Conservation (phyloP, 129 eudicot genomes). For the Helianthus tuberosus region DNA sequence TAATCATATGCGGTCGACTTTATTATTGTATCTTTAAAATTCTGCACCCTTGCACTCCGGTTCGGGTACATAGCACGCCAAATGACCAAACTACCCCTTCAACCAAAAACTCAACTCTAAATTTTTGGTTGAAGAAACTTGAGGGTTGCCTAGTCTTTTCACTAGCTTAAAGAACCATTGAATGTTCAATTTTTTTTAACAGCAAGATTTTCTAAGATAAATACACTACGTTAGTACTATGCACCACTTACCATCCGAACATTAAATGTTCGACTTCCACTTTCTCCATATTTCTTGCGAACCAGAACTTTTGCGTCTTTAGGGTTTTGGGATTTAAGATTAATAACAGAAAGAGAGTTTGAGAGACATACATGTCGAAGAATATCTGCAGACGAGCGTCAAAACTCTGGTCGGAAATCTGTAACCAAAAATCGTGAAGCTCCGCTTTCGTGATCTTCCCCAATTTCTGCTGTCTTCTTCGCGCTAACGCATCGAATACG, state of each 20-base stretch:
- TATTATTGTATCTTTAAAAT: neutral
- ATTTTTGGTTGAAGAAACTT: slow-evolving; percentile 18
- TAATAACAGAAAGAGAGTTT: neutral
- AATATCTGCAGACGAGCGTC: slow-evolving; percentile 97
- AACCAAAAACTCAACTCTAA: slow-evolving; percentile 8
- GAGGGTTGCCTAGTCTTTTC: slow-evolving; percentile 28
- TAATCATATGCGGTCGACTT: slow-evolving; percentile 13
- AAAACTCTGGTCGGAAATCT: slow-evolving; percentile 89
- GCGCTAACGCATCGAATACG: slow-evolving; percentile 76
- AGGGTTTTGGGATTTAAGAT: neutral
- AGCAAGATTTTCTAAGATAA: no score
- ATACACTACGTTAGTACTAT: no score
- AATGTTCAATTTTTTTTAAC: neutral
- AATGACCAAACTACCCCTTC: slow-evolving; percentile 25
- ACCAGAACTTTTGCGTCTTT: neutral
- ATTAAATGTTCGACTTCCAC: neutral
- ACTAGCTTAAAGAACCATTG: slow-evolving; percentile 10
- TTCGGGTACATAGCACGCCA: neutral
- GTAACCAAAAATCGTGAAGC: slow-evolving; percentile 90
- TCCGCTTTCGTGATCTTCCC: slow-evolving; percentile 70
- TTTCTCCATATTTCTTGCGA: slow-evolving; percentile 18
- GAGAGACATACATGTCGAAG: slow-evolving; percentile 76
- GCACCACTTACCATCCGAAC: no score
- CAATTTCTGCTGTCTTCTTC: slow-evolving; percentile 72
- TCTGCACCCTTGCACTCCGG: slow-evolving; percentile 3